Base-by-base conservation (phyloP, 2,329 filamentous ascomycete genomes). In the Penicillium thymicola region DNA sequence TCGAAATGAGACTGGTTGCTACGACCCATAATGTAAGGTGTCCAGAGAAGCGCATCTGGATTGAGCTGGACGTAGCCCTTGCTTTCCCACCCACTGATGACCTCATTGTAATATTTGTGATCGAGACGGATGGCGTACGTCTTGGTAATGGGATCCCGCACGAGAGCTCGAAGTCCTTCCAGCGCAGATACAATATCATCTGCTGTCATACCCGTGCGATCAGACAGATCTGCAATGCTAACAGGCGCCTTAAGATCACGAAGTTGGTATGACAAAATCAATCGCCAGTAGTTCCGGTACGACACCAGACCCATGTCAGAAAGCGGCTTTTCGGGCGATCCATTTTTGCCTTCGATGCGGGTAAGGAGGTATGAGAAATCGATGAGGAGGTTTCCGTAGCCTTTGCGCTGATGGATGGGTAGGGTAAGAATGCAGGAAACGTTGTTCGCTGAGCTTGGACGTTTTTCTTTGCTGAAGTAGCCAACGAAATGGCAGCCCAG, bases 391-490 rank as follows among this genome's bases (percentile, higher is more conserved):
- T 97, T 93, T 6, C 95, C 94, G 66, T 97, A 99, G 55, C 94
- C 94, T 73, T 97, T 96, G 54, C 95, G 88, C 77, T 97, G 93
- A 70, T 97, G 94, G 53, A 97, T 97, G 0, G 94, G 94, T 38
- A 99, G 79, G 4, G 96, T 96, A 46, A 99, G 79, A 65, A 99
- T 99, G 74, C 94, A 99, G 9, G 92, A 97, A 46, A 99, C 94
- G 63, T 99, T 99, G 74, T 99, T 97, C 66, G 92, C 88, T 59
- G 92, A 96, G 73, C 90, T 93, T 2, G 91, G 89, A 42, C 95
- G 84, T 76, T 99, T 99, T 76, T 99, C 94, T 73, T 99, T 99
- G 49, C 94, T 97, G 75, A 99, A 99, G 72, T 97, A 99, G n/a
- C 94, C 94, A n/a, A 99, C 90, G 48, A 99, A 84, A 70, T 97